These are phyloP conservation scores for Globisporangium acanthophoron DNA, from an alignment of 352 stramenopile genomes.

Conservation along the genomic window DNA sequence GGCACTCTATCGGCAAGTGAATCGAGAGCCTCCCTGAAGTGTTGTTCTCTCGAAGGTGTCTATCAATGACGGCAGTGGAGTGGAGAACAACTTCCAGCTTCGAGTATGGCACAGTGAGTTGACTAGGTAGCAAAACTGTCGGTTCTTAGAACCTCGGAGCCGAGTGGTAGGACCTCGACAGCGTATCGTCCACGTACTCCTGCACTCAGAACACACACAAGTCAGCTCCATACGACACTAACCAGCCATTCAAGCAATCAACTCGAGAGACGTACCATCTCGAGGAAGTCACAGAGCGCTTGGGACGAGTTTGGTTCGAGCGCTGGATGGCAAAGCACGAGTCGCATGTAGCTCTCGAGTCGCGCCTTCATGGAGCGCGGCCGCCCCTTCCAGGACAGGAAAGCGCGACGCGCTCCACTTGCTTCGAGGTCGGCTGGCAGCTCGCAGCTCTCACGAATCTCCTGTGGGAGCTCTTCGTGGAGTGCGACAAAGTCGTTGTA, in stretches of 20 bases:
- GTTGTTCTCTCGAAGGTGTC: no score
- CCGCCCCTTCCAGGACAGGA: constrained; percentile 56
- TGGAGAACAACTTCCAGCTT: background rate
- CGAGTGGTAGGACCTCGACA: constrained; percentile 40
- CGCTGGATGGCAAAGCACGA: constrained; percentile 41
- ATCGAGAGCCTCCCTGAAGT: background rate
- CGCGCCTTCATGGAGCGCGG: constrained; percentile 56
- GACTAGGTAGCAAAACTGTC: background rate
- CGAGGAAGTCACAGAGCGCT: constrained; percentile 67
- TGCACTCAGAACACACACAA: constrained; percentile 8
- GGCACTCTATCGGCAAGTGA: no score
- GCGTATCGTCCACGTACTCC: constrained; percentile 57
- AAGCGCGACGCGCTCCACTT: constrained; percentile 16
- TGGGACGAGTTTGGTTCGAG: constrained; percentile 50
- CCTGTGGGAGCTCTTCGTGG: constrained; percentile 49
- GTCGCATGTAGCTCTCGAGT: constrained; percentile 57
- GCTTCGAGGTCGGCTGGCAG: constrained; percentile 31
- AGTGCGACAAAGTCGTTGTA: constrained; percentile 63
- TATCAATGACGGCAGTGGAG: background rate
- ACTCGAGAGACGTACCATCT: constrained; percentile 37
- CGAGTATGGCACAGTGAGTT: background rate
- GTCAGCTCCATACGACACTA: background rate
- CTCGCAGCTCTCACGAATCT: constrained; percentile 35
- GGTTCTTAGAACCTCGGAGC: constrained; percentile 18
- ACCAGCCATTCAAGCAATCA: background rate